phyloP scores from a whole-genome alignment of 768 basidiomycete genomes.

The Exidia glandulosa region DNA sequence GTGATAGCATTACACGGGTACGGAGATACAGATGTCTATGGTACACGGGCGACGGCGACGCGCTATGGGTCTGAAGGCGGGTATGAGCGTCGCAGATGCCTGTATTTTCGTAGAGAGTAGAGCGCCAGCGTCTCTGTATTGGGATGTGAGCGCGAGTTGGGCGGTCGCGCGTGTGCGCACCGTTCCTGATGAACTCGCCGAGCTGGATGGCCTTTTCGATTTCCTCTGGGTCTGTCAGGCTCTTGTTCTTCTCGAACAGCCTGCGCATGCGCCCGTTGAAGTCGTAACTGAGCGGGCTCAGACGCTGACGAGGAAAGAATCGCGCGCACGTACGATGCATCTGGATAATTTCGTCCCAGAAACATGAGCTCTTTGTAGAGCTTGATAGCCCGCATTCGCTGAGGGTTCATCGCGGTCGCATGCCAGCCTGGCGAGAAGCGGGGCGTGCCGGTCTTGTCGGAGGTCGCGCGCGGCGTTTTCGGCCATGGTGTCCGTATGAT shows the following conservation, averaged over 20 bases:
- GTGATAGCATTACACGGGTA: too few relatives aligned
- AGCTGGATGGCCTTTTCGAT: constrained; percentile 66
- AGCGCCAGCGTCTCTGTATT: constrained; percentile 67
- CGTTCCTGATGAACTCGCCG: constrained; percentile 80
- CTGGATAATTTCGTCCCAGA: constrained; percentile 73
- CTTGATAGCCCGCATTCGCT: constrained; percentile 50
- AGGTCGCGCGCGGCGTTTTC: too few relatives aligned
- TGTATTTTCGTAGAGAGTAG: constrained; percentile 74
- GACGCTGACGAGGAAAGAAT: not conserved
- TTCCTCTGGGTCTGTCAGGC: constrained; percentile 53
- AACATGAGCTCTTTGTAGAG: constrained; percentile 77
- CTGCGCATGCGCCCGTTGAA: constrained; percentile 62
- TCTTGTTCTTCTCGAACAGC: constrained; percentile 64
- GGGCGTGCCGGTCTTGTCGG: too few relatives aligned
- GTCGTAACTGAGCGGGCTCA: constrained; percentile 44
- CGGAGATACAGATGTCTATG: too few relatives aligned
- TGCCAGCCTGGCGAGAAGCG: too few relatives aligned
- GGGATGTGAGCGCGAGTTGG: not conserved
- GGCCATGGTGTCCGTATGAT: too few relatives aligned
- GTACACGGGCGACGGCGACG: too few relatives aligned
- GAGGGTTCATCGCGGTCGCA: not conserved
- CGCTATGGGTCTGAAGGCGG: not conserved
- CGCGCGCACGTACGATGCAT: constrained; percentile 50
- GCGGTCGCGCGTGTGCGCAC: constrained; percentile 26
- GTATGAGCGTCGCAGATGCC: constrained; percentile 68